phyloP scores from a whole-genome alignment of 345 rosid species.

The Adansonia digitata region DNA sequence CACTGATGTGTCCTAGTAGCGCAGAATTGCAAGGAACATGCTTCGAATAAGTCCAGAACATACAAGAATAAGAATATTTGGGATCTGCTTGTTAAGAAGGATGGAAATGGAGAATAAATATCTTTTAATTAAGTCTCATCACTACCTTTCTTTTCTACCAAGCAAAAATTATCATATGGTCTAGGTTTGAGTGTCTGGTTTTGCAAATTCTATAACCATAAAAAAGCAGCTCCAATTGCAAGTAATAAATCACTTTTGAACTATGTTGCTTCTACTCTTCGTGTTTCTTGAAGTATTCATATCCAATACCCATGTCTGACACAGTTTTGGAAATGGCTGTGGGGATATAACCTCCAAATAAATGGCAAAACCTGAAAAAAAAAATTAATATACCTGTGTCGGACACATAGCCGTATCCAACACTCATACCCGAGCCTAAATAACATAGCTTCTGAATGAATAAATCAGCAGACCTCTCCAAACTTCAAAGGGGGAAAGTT shows the following conservation, averaged over 20 bases:
- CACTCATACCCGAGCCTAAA: no score
- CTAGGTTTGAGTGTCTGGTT: background rate
- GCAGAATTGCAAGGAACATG: slow-evolving; percentile 13
- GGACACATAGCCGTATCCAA: no score
- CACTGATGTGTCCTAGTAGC: slow-evolving; percentile 59
- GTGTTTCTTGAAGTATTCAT: no score
- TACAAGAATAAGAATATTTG: background rate
- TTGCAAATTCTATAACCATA: background rate
- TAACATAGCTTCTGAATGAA: no score
- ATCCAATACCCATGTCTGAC: no score
- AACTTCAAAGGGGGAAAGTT: background rate
- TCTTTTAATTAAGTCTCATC: background rate
- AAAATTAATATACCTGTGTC: no score
- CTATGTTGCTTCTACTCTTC: no score
- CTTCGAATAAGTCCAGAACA: background rate
- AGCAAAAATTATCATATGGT: background rate
- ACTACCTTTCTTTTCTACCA: background rate
- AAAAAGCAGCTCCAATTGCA: background rate
- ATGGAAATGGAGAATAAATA: background rate
- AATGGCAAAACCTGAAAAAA: no score
- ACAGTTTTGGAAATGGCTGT: no score
- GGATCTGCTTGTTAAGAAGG: background rate
- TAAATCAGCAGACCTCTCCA: background rate
- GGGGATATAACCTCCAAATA: no score
- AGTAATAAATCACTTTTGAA: background rate